Conservation (phyloP, 1,284 basidiomycete genomes). For the Marasmius oreades region DNA sequence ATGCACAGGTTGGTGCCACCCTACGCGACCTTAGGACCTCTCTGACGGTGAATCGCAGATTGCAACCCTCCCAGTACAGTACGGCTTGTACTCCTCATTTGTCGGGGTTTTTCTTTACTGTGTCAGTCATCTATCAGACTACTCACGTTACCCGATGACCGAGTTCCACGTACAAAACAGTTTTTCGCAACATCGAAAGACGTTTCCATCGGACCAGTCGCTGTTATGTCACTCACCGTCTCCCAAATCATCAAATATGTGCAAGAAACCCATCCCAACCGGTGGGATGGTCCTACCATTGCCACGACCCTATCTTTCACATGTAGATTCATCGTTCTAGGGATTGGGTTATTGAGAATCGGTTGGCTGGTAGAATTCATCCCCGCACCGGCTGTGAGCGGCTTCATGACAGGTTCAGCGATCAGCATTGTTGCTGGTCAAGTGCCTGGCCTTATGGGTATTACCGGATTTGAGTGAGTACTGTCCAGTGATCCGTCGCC, state of each 20-base stretch:
- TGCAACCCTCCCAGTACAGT: slow-evolving; percentile 82
- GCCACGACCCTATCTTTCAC: slow-evolving; percentile 86
- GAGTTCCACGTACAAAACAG: slow-evolving; percentile 32
- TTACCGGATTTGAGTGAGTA: slow-evolving; percentile 75
- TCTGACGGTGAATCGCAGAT: slow-evolving; percentile 45
- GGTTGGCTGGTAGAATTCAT: slow-evolving; percentile 98
- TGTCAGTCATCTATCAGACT: slow-evolving; percentile 37
- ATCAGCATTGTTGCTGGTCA: slow-evolving; percentile 86
- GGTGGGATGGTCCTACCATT: slow-evolving; percentile 70
- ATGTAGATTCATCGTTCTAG: slow-evolving; percentile 89
- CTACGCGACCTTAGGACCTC: neutral
- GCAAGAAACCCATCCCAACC: slow-evolving; percentile 43
- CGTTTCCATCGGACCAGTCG: slow-evolving; percentile 93
- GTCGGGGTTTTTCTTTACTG: slow-evolving; percentile 86
- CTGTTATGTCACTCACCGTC: slow-evolving; percentile 93
- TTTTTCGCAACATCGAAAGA: slow-evolving; percentile 94
- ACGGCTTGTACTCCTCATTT: slow-evolving; percentile 95
- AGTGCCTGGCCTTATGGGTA: slow-evolving; percentile 83
- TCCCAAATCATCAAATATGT: slow-evolving; percentile 78
- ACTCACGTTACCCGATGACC: slow-evolving; percentile 4
- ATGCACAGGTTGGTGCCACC: slow-evolving; percentile 51
- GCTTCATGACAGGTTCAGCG: slow-evolving; percentile 91
- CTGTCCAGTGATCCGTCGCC: too few relatives aligned
- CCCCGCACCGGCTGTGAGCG: slow-evolving; percentile 86
- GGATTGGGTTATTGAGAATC: slow-evolving; percentile 83